Base-by-base conservation (phyloP, 2,329 filamentous ascomycete genomes). In the Trichoderma brevicompactum region DNA sequence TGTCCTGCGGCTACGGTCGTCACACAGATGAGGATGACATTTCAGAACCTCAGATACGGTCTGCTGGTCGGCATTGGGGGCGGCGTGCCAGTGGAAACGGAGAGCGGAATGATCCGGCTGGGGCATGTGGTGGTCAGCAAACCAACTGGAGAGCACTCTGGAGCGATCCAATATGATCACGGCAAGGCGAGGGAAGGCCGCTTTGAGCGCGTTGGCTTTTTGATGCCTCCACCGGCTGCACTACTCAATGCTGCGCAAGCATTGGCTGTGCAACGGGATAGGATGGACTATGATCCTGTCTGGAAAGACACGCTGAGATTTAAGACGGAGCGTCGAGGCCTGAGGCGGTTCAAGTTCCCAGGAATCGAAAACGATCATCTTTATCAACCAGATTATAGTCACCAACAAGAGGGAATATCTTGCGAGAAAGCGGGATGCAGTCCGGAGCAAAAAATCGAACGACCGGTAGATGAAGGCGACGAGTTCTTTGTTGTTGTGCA, bases 381-480 rank as follows among this genome's bases (percentile, higher is more conserved):
- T 5, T 58, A 58, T 15, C 41, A 46, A 6, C n/a, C 28, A 34
- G 28, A 15, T 10, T 58, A 58, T 8, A 2, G 5, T 6, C 54
- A 58, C 5, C 40, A 58, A 17, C n/a, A 58, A 5, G n/a, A 8
- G n/a, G 54, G 54, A 23, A 8, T 44, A 23, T 34, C 40, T 46
- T 58, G 54, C n/a, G 54, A 58, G 54, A 9, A 44, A 44, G 54
- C 15, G 5, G 54, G 54, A 19, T 58, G 40, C 41, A 58, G 9
- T 3, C 15, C n/a, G 40, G 54, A 58, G 40, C 54, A 58, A 9
- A 23, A 23, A 34, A 46, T 46, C 1, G 4, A 15, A 36, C 41
- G 28, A 7, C 40, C 6, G 19, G 54, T 36, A 2, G 40, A 46
- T 19, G 40, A 58, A 10, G 40, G 19, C 28, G 54, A 58, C 1